Evolutionary conservation across 495 filamentous ascomycete species (phyloP), one percentile per base, ranked within the genome.

Genomic region (Aspergillus ellipticus): DNA sequence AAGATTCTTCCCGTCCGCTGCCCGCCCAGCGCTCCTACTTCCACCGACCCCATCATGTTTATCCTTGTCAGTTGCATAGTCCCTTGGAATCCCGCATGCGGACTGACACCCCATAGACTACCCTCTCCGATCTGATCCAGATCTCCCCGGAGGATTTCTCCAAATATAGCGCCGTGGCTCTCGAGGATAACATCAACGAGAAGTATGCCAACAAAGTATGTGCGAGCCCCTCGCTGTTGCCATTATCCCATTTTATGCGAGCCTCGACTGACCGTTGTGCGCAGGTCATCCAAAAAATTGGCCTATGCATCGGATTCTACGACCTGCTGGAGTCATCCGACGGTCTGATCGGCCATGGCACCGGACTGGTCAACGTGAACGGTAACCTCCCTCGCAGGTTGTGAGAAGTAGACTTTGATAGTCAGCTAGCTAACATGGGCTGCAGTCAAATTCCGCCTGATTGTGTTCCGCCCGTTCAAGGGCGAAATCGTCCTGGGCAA

Each of bases 391-490:
- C 21, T 24, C 21, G 31, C 6, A 46, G 5, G 24, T 3, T 17
- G 15, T 10, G 19, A 46, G 13, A 20, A 1, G 16, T 6, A 17
- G 22, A 28, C n/a, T 22, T 4, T 28, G 7, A 8, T 6, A 33
- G 15, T 9, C 2, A 0, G 2, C 9, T 49, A 19, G 8, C 53
- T 56, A 31, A 60, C 37, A 22, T 6, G 16, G 20, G 11, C 16
- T 1, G 45, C 55, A 96, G 93, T 96, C 22, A 89, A 93, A 67
- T 98, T 96, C 70, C 86, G 89, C 20, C 73, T 97, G 61, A 77
- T 96, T n/a, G 89, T 97, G 8, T 97, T 97, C 69, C 83, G 94
- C 24, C 94, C 94, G 0, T 97, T 96, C 75, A 90, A 95, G 67
- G 86, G 88, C 19, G 95, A 98, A 67, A 89, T 95, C 46, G 75